Percentiles rank a stretch among this genome's conserved stretches.
Conservation (phyloP, 345 rosid species). For the Dipteronia dyeriana region DNA sequence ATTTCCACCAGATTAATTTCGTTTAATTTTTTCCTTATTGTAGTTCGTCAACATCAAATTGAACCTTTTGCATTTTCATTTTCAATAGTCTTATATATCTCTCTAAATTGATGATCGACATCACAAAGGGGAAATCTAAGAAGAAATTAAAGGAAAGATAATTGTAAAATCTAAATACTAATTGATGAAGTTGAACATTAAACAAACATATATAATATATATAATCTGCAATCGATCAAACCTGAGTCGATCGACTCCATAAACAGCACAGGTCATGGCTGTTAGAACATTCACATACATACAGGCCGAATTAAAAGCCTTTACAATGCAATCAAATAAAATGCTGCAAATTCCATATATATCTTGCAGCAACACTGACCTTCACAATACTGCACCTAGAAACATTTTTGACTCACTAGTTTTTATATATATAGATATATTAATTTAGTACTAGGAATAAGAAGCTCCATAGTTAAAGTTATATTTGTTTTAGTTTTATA, state of each 20-base stretch:
- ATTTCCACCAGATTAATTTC: too few relatives aligned
- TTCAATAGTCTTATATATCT: too few relatives aligned
- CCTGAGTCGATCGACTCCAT: conserved; percentile 15
- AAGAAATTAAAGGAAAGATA: background rate
- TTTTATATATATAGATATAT: background rate
- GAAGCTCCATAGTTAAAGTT: conserved; percentile 27
- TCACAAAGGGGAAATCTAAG: too few relatives aligned
- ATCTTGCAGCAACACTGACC: conserved; percentile 15
- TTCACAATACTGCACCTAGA: conserved; percentile 6
- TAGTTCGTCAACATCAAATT: too few relatives aligned
- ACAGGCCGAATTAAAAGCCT: conserved; percentile 10
- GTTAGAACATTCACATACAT: background rate
- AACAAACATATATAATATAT: conserved; percentile 11
- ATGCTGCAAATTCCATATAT: conserved; percentile 21
- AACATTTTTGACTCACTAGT: conserved; percentile 12
- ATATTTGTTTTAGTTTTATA: conserved; percentile 23
- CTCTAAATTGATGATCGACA: too few relatives aligned
- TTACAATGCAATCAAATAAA: conserved; percentile 23
- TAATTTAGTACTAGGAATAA: conserved; percentile 18
- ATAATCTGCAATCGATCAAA: conserved; percentile 15
- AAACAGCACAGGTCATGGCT: conserved; percentile 12
- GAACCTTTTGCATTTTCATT: too few relatives aligned
- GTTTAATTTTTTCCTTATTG: too few relatives aligned
- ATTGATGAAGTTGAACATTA: conserved; percentile 18
- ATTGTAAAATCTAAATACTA: conserved; percentile 1